Conservation (phyloP, 345 rosid species). For the Moricandia moricandioides region DNA sequence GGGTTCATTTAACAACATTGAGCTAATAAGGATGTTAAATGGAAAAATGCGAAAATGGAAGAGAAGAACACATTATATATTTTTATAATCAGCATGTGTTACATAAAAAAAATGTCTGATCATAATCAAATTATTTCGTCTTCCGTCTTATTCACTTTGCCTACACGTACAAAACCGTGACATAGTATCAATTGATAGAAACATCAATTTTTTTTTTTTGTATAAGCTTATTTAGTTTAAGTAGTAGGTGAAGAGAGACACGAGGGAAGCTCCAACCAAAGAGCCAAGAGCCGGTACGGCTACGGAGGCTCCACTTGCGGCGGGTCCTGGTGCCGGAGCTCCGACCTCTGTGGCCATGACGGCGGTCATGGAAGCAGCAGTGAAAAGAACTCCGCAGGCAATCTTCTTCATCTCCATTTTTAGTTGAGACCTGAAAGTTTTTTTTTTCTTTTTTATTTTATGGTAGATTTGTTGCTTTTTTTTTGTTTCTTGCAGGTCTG, state of each 20-base stretch:
- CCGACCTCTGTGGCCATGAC: slow-evolving; percentile 47
- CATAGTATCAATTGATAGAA: background rate
- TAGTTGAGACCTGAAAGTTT: slow-evolving; percentile 35
- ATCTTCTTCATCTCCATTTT: slow-evolving; percentile 75
- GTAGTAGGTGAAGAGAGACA: slow-evolving; percentile 60
- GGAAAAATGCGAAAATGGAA: no score
- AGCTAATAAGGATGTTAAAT: no score
- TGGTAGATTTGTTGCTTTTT: background rate
- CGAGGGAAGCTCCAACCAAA: slow-evolving; percentile 58
- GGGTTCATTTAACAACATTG: background rate
- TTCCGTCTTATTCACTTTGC: background rate
- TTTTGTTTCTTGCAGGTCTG: slow-evolving; percentile 35
- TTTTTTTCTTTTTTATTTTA: background rate
- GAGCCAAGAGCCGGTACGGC: slow-evolving; percentile 60
- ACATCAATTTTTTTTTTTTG: background rate
- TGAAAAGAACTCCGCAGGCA: slow-evolving; percentile 48
- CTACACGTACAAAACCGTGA: background rate
- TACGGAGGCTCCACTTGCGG: slow-evolving; percentile 36
- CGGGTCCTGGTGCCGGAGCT: slow-evolving; percentile 46
- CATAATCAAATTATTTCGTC: background rate
- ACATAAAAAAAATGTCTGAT: background rate
- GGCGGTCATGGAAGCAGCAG: slow-evolving; percentile 54
- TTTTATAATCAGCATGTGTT: background rate
- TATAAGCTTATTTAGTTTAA: slow-evolving; percentile 40
- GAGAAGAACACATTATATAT: background rate